Evolutionary conservation across 495 filamentous ascomycete species (phyloP), one percentile per base, ranked within the genome.

Genomic region (Daldinia concentrica): DNA sequence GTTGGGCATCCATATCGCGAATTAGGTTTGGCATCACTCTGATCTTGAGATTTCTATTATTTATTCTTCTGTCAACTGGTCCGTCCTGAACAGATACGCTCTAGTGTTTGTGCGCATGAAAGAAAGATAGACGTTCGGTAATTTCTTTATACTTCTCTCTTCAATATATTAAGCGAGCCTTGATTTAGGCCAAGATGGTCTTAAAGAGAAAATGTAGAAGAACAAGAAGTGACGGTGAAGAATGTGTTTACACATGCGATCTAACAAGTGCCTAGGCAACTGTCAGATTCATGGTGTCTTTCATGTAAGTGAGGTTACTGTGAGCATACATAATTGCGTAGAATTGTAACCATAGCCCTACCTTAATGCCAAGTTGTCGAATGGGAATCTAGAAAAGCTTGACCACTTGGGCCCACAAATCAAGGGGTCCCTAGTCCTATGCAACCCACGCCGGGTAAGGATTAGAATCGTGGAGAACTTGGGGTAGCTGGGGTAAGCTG

Each of bases 391-490:
- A 58, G 65, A 62, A 69, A 68, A 67, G 54, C 63, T 74, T 66
- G 58, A 63, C 50, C 8, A 15, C 17, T 51, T 6, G 39, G 71
- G 2, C 37, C 67, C 71, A 71, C 58, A 48, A 17, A 48, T 39
- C 58, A 59, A 34, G 71, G 57, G 50, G 14, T 24, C 36, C 62
- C 58, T 48, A 45, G 51, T 27, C 65, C 43, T 69, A 34, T 52
- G 45, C 51, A 39, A 41, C 36, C 67, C 43, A 64, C 32, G 61
- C 32, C 36, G 37, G 54, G 30, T 66, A 64, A 41, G 45, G 43
- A 64, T 58, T 55, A 36, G 34, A 45, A 73, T 70, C 71, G 62
- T 61, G 63, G 71, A 71, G 66, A 69, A 73, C 62, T 66, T 69
- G 62, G 65, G 71, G 71, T 66, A 68, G 43, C 67, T 74, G 59